Base-by-base conservation (phyloP, 2,329 filamentous ascomycete species). In the Cytospora leucostoma region DNA sequence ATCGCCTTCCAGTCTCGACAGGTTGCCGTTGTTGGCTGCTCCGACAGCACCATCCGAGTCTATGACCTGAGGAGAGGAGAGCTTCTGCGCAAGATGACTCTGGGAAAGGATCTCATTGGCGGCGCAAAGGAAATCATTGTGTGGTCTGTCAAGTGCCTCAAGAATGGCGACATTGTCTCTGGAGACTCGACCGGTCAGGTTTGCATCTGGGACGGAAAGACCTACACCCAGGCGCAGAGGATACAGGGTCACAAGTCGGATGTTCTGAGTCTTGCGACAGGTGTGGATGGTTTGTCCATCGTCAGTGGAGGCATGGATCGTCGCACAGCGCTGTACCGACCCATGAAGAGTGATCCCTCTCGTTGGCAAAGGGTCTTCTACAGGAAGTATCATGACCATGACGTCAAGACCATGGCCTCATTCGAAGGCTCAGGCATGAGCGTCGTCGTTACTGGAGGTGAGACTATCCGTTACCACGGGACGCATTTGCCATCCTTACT, bases 111-210 rank as follows among this genome's bases (percentile, higher is more conserved):
- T 40, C 82, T 92, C 12, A 80, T 81, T 8, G 91, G 90, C 52
- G 91, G 91, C 7, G 86, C 90, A 19, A 94, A 91, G 75, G 90
- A 96, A 68, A 89, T 93, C 62, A 87, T 98, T 57, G 90, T 97
- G 15, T 99, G 95, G 95, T 89, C 92, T 59, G 89, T 99, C 66
- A 97, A 93, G 76, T 92, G 90, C 71, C 82, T 98, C 37, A 86
- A 90, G 11, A 90, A 91, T 71, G 93, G 93, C 56, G 92, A 95
- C 68, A 95, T 99, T 66, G 88, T 98, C 13, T 97, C 93, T 1
- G 95, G 92, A 57, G 95, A 99, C 74, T 98, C 95, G 3, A 93
- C 93, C 6, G 95, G 95, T 37, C 93, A 98, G 73, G 83, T 99
- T 49, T 88, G 92, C 68, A 91, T 98, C 72, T 99, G 93, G 90